phyloP scores from a whole-genome alignment of 2,329 filamentous ascomycete species.

The Pyricularia sp. region DNA sequence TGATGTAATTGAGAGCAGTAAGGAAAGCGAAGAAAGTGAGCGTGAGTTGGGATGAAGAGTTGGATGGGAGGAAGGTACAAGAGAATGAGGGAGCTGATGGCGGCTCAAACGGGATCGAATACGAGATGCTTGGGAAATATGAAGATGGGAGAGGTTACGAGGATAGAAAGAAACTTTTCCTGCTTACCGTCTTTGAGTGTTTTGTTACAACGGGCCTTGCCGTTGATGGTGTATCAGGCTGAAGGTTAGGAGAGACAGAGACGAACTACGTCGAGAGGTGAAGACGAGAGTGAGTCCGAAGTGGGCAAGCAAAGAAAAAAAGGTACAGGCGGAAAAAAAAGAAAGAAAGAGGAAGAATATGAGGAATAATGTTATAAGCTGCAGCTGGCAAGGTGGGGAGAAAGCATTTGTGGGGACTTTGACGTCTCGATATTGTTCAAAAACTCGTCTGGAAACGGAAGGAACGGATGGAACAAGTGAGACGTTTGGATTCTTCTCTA shows the following conservation, averaged over 20 bases:
- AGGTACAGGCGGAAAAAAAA: not conserved
- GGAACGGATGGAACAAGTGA: not conserved
- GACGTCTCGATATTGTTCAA: not conserved
- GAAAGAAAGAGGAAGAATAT: not conserved
- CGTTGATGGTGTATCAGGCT: not conserved
- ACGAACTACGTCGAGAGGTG: not conserved
- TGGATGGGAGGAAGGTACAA: not conserved
- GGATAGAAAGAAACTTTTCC: not conserved
- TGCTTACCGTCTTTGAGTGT: not conserved
- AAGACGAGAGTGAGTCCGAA: not conserved
- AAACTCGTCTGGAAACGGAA: not conserved
- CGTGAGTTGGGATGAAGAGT: not conserved
- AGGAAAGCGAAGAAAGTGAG: not conserved
- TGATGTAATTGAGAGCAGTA: not conserved
- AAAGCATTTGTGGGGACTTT: not conserved
- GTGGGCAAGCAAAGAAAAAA: not conserved
- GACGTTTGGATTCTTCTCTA: not conserved
- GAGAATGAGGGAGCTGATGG: not conserved
- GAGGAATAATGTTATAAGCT: not conserved
- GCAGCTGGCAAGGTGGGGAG: not conserved
- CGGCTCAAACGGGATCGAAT: not conserved
- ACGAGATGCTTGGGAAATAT: not conserved
- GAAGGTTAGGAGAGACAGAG: not conserved
- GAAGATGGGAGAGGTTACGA: not conserved
- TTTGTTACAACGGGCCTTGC: not conserved